Evolutionary conservation across 129 eudicot genomes (phyloP), one percentile per base, ranked within the genome.

Genomic region (Apium graveolens): DNA sequence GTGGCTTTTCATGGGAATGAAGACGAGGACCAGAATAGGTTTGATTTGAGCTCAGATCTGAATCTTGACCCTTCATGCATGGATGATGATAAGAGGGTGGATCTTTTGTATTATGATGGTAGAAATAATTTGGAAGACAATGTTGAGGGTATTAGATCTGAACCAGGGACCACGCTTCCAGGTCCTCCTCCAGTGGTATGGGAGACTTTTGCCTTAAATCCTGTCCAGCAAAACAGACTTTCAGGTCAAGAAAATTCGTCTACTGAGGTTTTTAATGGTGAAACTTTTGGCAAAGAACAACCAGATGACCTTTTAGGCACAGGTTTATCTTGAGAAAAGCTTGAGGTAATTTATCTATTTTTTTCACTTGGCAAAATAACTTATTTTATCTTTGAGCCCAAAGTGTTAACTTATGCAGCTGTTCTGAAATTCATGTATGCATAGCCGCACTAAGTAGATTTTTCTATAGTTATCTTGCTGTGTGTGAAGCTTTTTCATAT

Each of bases 11-110:
- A 66, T 66, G 72, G 39, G 39, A 66, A 31, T 66, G 39, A 29
- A 32, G 72, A 66, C 43, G 81, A 65, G 43, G 98, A 87, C 71
- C 92, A 81, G 75, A 46, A 70, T 73, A 90, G 90, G 73, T 76
- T 91, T 66, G 97, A 90, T 80, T 81, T 87, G 85, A 86, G 88
- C 53, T 84, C 92, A 35, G 94, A 84, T 76, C 84, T 83, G 17
- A 90, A 88, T 82, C 85, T 80, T 66, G 96, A 82, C 51, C 86
- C 91, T 3, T 46, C 86, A 29, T 63, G 86, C 45, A 81, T 42
- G 13, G 84, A 76, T 49, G 84, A 79, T 31, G 93, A 84, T 49
- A 87, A 85, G 85, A 49, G 82, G 73, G 79, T 74, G 49, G 86
- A 86, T 17, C 86, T 73, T 76, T 48, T 78, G 45, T 73, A 75